Evolutionary conservation across 257 asterid genomes (phyloP), one percentile per base, ranked within the genome.

Genomic region (Cruciata laevipes): DNA sequence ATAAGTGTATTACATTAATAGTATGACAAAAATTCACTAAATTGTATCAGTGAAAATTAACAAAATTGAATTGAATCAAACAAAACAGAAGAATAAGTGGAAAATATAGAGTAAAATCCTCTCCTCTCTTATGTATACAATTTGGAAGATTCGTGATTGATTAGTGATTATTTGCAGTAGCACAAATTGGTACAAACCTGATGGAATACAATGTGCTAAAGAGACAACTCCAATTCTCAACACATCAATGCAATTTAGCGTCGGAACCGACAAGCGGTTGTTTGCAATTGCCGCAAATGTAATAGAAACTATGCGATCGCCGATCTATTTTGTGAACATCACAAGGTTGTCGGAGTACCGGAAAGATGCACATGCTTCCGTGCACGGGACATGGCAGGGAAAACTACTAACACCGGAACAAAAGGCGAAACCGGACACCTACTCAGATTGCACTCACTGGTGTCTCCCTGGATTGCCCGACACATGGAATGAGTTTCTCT

Each of bases 401-500:
- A 82, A 83, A 63, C 78, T 85, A 75, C 59, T 86, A 7, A 83
- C 83, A 1, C 73, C 83, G 1, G 89, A 83, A 59, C 92, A 89
- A 25, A 80, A 86, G 71, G 85, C 87, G 3, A 86, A 89, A 64
- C 95, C 87, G 0, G 71, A 75, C 44, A 82, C 81, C 3, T 86
- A 57, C 16, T 87, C 96, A 1, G 95, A 89, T 47, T 89, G 95
- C 70, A 83, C 87, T 24, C 96, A 89, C 17, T 89, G 96, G 96
- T 89, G 96, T 70, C 87, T 89, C 12, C 96, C 92, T 0, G 95
- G 96, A 3, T 62, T 89, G 79, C 96, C 95, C 6, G 96, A 85
- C 37, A 82, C 81, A 0, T 89, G 96, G 96, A 89, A 89, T 8
- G 88, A 89, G 78, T 86, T 89, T 42, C 53, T 82, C 47, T 82